Evolutionary conservation across 2,329 filamentous ascomycete genomes (phyloP).

Genomic region (Cladosporium sp.): DNA sequence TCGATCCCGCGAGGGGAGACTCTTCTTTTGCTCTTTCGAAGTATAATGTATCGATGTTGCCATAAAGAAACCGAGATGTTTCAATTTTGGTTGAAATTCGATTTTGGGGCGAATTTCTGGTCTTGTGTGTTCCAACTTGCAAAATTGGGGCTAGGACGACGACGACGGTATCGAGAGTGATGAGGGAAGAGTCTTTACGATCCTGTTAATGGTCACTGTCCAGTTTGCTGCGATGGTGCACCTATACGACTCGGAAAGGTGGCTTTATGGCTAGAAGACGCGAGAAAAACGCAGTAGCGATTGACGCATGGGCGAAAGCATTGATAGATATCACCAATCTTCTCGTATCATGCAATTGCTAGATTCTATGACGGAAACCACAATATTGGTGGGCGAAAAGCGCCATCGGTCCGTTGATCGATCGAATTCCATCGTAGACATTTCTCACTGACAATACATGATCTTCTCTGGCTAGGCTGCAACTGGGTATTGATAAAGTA

Average conservation of each 20-base stretch:
- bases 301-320: background rate
- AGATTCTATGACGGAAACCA: too few species aligned
- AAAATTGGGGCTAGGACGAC: background rate
- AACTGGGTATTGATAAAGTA: too few species aligned
- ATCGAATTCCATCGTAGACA: too few species aligned
- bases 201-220: background rate
- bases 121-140: background rate
- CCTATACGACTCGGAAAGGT: background rate
- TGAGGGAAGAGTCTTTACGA: background rate
- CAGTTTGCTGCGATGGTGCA: background rate
- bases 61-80: background rate
- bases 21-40: background rate
- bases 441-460: too few species aligned
- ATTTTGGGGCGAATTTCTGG: background rate
- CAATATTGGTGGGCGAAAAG: too few species aligned
- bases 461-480: too few species aligned
- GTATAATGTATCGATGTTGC: background rate
- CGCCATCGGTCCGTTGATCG: too few species aligned
- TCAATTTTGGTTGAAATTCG: background rate
- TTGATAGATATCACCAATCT: too few species aligned
- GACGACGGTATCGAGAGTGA: background rate
- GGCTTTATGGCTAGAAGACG: background rate
- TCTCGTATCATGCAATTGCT: too few species aligned
- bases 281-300: background rate
- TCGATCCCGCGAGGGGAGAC: slow-evolving; percentile 23